Base-by-base conservation (phyloP, 2,329 filamentous ascomycete genomes). In the Exophiala lecanii-corni region DNA sequence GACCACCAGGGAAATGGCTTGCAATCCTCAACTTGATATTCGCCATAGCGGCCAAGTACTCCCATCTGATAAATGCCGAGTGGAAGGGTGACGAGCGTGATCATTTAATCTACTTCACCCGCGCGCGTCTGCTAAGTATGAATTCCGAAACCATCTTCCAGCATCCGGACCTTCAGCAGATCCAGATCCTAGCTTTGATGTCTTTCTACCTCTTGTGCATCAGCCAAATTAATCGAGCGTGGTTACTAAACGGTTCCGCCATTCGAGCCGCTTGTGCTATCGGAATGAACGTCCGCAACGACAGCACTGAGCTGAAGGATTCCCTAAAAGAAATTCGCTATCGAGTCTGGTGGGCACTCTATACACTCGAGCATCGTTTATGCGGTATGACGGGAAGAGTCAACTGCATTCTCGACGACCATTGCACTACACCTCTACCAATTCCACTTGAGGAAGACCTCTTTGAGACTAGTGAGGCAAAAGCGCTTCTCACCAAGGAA, bases 1-100 rank as follows among this genome's bases (percentile, higher is more conserved):
- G 60, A 42, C 64, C 65, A 12, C 63, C 64, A 1, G 62, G 63
- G 40, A 66, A 64, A 41, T 68, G 65, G 65, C 56, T 70, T 31
- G 67, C 68, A 12, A 69, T 69, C 17, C 50, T 71, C 45, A 71
- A 71, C 39, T 56, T 70, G 55, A 68, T 71, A 2, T 70, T 71
- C 40, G 68, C 68, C 20, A 69, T 71, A 36, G 59, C 59, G 4
- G 62, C 67, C 19, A 63, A 65, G 41, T 65, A 71, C 51, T 62
- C 67, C 9, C 65, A 69, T 40, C 57, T 70, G 4, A 59, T 61
- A 25, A 60, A 68, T 43, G 65, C 66, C 9, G 56, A 65, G 3
- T 70, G 67, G 67, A 55, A 56, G 38, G 65, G 64, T 3, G 61
- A 68, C 47, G 59, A 62, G 18, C 58, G 62, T 19, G 68, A 71